Evolutionary conservation across 2,329 filamentous ascomycete species (phyloP), one percentile per base, ranked within the genome.

Genomic region (Clathrospora elynae): DNA sequence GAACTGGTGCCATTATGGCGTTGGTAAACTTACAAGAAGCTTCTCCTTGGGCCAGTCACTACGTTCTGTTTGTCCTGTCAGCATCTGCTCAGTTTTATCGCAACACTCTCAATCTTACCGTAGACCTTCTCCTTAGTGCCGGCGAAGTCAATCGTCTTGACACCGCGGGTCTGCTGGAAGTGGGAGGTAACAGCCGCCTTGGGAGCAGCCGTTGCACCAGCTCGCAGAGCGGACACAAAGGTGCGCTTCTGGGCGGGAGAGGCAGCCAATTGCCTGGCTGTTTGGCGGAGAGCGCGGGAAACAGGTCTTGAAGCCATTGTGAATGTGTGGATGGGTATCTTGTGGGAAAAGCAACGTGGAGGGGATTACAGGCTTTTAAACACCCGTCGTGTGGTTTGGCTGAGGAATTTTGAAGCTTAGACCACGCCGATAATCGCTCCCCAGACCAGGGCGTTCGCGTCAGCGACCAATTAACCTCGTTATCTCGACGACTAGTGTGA

Each of bases 131-230:
- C 93, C 80, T 95, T 92, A 72, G 82, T 81, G 68, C 90, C 93
- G 61, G 93, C 93, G 75, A 99, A 99, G 84, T 97, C 91, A 75
- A 99, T 92, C 64, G 92, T 96, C 89, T 99, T 97, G 71, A 96
- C 78, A 74, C 93, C 93, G 71, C 93, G 87, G 59, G 82, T 78
- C 68, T 85, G 82, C 79, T 90, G 86, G 73, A 84, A 70, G 35
- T 75, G 68, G 26, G 71, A 61, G 44, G 71, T 68, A 39, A 75
- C 71, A 57, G 72, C 70, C 23, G 73, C 69, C 62, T 73, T 75
- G 60, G 73, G 73, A 35, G 71, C 66, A 59, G 73, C 71, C 52
- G 73, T 70, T 50, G 41, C 45, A 58, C 73, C 67, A 64, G 74
- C 69, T 56, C 71, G 70, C 60, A 80, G 73, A 50, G 80, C 79